A percentile compares a stretch with the other conserved stretches of the same genome.
phyloP scores from a whole-genome alignment of 176 grass and related monocot genomes.

The Alopecurus myosuroides region DNA sequence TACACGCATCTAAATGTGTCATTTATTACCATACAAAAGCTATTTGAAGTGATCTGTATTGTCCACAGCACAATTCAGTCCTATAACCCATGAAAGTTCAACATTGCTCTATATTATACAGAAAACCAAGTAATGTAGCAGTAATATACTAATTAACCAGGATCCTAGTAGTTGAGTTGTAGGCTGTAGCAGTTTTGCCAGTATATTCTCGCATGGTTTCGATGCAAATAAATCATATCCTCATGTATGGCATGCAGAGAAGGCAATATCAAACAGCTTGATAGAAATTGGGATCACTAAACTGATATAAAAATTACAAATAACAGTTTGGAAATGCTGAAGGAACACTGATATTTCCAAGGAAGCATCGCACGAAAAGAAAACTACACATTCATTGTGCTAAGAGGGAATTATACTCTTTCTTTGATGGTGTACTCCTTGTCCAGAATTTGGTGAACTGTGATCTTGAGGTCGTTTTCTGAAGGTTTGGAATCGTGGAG shows the following conservation, averaged over 20 bases:
- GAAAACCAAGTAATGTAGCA: neutral
- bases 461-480: slow-evolving; percentile 46
- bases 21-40: neutral
- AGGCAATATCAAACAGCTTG: neutral
- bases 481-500: slow-evolving; percentile 43
- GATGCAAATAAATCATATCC: neutral
- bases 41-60: neutral
- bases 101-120: neutral
- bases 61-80: neutral
- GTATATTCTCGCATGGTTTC: neutral
- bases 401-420: slow-evolving; percentile 49
- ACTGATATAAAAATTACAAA: neutral
- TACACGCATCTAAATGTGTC: neutral
- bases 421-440: slow-evolving; percentile 42
- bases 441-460: slow-evolving; percentile 34
- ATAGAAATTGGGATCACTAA: neutral
- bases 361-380: neutral
- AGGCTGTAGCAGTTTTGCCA: neutral
- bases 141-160: neutral
- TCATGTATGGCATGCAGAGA: neutral
- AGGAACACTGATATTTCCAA: neutral
- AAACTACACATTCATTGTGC: neutral
- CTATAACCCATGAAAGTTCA: neutral
- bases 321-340: neutral
- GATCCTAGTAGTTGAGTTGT: neutral